phyloP scores from a whole-genome alignment of 2,329 filamentous ascomycete species.

The Corinectria fuckeliana region DNA sequence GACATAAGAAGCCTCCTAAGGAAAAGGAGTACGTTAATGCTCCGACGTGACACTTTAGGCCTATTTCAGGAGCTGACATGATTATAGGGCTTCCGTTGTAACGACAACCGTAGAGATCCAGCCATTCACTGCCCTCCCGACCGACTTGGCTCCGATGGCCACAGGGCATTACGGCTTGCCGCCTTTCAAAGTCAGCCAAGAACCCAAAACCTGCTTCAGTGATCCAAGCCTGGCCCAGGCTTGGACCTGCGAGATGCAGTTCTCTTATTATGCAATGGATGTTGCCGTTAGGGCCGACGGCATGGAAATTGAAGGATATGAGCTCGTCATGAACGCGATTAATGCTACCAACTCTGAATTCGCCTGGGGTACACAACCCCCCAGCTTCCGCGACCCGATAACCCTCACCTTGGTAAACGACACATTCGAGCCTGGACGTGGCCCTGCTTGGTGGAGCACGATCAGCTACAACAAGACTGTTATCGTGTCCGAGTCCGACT shows the following conservation, averaged over 20 bases:
- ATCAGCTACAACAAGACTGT: conserved; percentile 63
- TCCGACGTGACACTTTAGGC: background rate
- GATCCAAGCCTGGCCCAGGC: conserved; percentile 61
- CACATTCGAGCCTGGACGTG: conserved; percentile 52
- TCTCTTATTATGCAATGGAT: conserved; percentile 52
- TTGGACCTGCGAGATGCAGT: conserved; percentile 68
- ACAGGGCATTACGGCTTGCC: conserved; percentile 65
- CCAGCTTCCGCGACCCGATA: conserved; percentile 48
- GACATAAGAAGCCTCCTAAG: conserved; percentile 23
- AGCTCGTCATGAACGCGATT: conserved; percentile 47
- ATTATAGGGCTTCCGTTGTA: conserved; percentile 33
- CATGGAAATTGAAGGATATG: conserved; percentile 47
- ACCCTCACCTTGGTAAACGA: conserved; percentile 59
- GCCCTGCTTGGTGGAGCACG: conserved; percentile 62
- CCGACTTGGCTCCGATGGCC: conserved; percentile 58
- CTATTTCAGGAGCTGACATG: background rate
- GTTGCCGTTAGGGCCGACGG: conserved; percentile 42
- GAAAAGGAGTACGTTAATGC: background rate
- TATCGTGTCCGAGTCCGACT: conserved; percentile 53
- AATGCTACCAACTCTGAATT: conserved; percentile 49
- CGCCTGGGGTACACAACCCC: conserved; percentile 62
- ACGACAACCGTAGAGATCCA: conserved; percentile 55
- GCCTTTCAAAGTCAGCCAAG: conserved; percentile 55
- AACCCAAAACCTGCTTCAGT: conserved; percentile 63
- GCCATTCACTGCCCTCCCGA: conserved; percentile 57